Conservation (phyloP, 2,329 filamentous ascomycete genomes). For the Emericellopsis atlantica region DNA sequence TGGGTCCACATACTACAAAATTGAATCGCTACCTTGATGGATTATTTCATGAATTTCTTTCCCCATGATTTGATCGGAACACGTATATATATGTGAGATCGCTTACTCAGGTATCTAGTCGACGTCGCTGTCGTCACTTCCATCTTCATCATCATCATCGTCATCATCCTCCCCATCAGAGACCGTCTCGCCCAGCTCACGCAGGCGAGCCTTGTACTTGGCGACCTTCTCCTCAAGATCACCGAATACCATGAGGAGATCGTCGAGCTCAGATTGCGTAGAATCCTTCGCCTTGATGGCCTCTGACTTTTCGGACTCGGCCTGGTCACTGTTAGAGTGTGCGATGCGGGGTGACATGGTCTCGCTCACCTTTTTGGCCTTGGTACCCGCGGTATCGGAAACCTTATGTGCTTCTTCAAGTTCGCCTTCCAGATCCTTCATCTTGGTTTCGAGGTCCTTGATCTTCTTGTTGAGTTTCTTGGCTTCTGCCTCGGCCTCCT, state of each 20-base stretch:
- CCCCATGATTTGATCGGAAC: too few species aligned
- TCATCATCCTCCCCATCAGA: constrained; percentile 63
- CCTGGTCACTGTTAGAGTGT: constrained; percentile 8
- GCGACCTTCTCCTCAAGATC: constrained; percentile 68
- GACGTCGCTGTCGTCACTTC: constrained; percentile 12
- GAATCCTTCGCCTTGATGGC: constrained; percentile 51
- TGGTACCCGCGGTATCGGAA: constrained; percentile 7
- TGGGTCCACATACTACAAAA: too few species aligned
- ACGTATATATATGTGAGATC: too few species aligned
- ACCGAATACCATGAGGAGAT: constrained; percentile 68
- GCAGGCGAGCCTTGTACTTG: constrained; percentile 59
- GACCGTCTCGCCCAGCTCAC: constrained; percentile 54
- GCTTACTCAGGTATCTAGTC: constrained; percentile 1
- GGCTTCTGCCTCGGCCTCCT: neutral
- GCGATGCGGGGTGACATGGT: neutral
- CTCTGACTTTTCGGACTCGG: constrained; percentile 14
- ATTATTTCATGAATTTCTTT: too few species aligned
- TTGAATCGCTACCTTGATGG: too few species aligned
- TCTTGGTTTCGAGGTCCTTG: constrained; percentile 11
- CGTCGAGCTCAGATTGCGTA: constrained; percentile 64
- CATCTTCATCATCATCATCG: constrained; percentile 38
- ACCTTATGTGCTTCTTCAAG: constrained; percentile 7
- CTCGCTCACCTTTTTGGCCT: constrained; percentile 12
- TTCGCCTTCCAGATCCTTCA: constrained; percentile 12
- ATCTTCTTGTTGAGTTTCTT: constrained; percentile 14